Conservation (phyloP, 345 rosid genomes). For the Acer saccharum region DNA sequence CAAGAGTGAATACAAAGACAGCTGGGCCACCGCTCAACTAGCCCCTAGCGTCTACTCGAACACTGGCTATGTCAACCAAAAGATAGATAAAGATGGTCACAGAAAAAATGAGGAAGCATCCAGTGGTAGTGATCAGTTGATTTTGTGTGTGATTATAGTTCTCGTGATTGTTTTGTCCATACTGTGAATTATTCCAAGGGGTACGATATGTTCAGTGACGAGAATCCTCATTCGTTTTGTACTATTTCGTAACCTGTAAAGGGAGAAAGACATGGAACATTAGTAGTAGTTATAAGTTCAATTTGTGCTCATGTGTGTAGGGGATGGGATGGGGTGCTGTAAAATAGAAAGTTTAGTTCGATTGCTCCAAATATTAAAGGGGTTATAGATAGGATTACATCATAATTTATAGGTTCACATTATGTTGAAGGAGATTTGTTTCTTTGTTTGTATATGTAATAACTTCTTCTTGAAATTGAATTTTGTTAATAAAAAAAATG, state of each 20-base stretch:
- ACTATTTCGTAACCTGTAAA: background rate
- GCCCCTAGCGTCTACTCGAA: no score
- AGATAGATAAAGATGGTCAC: background rate
- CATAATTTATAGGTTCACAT: background rate
- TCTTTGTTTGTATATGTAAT: background rate
- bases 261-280: background rate
- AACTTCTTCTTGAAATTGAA: background rate
- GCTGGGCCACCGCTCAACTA: no score
- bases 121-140: background rate
- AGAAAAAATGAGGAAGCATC: background rate
- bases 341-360: no score
- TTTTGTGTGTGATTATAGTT: background rate
- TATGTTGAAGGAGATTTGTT: background rate
- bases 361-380: background rate
- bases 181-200: background rate
- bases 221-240: constrained; percentile 7
- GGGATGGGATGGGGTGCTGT: background rate
- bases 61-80: no score
- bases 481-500: background rate
- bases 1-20: constrained; percentile 3
- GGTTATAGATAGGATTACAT: background rate
- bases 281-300: background rate
- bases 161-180: background rate
- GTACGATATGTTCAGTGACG: constrained; percentile 6
- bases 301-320: background rate